Evolutionary conservation across 2,329 filamentous ascomycete species (phyloP).

Genomic region (Ophiocordyceps sinensis): DNA sequence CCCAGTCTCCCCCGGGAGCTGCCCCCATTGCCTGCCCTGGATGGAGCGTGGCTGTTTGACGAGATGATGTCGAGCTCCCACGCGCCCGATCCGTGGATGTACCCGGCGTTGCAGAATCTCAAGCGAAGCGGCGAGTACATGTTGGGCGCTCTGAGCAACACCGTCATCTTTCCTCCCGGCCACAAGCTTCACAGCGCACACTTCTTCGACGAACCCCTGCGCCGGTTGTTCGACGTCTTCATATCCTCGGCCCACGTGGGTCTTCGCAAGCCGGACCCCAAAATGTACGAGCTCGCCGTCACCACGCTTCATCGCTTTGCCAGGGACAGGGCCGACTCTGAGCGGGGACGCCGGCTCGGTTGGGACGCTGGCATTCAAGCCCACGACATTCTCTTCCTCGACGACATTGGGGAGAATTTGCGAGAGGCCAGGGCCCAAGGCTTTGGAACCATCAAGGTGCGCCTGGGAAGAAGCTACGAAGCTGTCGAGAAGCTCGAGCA

Average conservation of each 20-base stretch:
- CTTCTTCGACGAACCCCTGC: slow-evolving; percentile 40
- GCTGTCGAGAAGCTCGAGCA: slow-evolving; percentile 72
- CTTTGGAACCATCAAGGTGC: slow-evolving; percentile 73
- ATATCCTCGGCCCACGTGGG: slow-evolving; percentile 77
- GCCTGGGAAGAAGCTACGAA: slow-evolving; percentile 60
- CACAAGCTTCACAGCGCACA: slow-evolving; percentile 49
- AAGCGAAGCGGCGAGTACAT: slow-evolving; percentile 50
- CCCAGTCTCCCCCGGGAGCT: slow-evolving; percentile 22
- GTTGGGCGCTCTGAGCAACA: slow-evolving; percentile 79
- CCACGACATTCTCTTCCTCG: slow-evolving; percentile 69
- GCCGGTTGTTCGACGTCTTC: slow-evolving; percentile 68
- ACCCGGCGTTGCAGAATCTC: slow-evolving; percentile 61
- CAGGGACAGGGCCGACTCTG: slow-evolving; percentile 28
- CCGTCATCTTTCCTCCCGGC: slow-evolving; percentile 65
- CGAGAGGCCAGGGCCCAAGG: slow-evolving; percentile 63
- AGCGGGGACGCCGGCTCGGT: slow-evolving; percentile 22
- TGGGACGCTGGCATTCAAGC: slow-evolving; percentile 39
- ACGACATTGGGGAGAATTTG: slow-evolving; percentile 89
- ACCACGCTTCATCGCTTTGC: slow-evolving; percentile 49
- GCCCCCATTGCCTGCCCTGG: slow-evolving; percentile 56
- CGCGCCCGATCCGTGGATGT: slow-evolving; percentile 73
- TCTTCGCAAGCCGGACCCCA: slow-evolving; percentile 71
- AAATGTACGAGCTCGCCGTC: slow-evolving; percentile 66
- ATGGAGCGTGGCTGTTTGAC: slow-evolving; percentile 72
- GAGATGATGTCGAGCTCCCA: slow-evolving; percentile 72